Evolutionary conservation across 345 rosid genomes (phyloP).

Genomic region (thale cress (Arabidopsis thaliana)): TAIR10.1 NC_003071.7:2067501-2068000

Average conservation of each 20-base stretch:
- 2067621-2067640: conserved; percentile 52
- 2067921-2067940: conserved; percentile 35
- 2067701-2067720: conserved; percentile 79
- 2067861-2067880: conserved; percentile 92
- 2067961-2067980: conserved; percentile 30
- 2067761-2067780: conserved; percentile 56
- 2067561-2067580: conserved; percentile 20
- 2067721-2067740: conserved; percentile 87
- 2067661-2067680: conserved; percentile 64
- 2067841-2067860: conserved; percentile 99
- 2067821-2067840: conserved; percentile 62
- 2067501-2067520: conserved; percentile 49
- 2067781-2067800: background rate
- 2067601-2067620: conserved; percentile 50
- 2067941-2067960: conserved; percentile 15
- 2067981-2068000: conserved; percentile 74
- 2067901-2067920: conserved; percentile 89
- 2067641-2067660: conserved; percentile 50
- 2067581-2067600: conserved; percentile 23
- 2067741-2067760: conserved; percentile 84
- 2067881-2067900: conserved; percentile 75
- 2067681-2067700: conserved; percentile 65
- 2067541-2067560: conserved; percentile 12
- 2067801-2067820: conserved; percentile 40
- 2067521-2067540: conserved; percentile 26